Base-by-base conservation (phyloP, 768 basidiomycete genomes). In the Boletus subcaerulescens region DNA sequence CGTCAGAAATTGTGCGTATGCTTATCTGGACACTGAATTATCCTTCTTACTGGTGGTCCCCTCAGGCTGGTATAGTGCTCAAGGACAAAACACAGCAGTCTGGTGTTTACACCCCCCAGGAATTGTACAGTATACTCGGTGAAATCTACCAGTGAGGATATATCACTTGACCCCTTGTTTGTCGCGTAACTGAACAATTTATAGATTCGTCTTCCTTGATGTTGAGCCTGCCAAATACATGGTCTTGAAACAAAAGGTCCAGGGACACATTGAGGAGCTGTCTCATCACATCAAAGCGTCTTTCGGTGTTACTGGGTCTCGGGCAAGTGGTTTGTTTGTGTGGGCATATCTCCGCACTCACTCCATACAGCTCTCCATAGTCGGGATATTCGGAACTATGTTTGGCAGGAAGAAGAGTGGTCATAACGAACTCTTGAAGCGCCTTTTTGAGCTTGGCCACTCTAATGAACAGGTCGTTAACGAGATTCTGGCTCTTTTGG, bases 201-300 rank as follows among this genome's bases (percentile, higher is more conserved):
- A 5, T 59, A 91, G 89, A 40, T 91, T 80, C 66, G 73, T 93
- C 55, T 93, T 92, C 82, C 77, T 91, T 33, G 83, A 91, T 48
- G 73, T 83, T 20, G 87, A 88, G 48, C 64, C 80, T 2, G 74
- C 80, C 2, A 81, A 83, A 60, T 69, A 83, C 29, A 80, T 86
- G 79, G 74, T 79, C 20, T 63, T 84, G 22, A 76, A 80, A 59
- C 70, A 75, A 43, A 80, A 76, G 53, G 81, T 81, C 7, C 77
- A 78, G 51, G 71, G 65, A 3, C 74, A 88, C 46, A 70, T 89
- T 11, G 73, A 79, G 24, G 73, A 79, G 33, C 71, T 93, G 24
- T 69, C 82, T 18, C 65, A 67, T 1, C 75, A 80, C 51, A 89
- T 93, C 72, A 86, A 81, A 64, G 58, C 62, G 10, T 68, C 78